Evolutionary conservation across 2,329 filamentous ascomycete genomes (phyloP).

Genomic region (Blumeriella jaapii): DNA sequence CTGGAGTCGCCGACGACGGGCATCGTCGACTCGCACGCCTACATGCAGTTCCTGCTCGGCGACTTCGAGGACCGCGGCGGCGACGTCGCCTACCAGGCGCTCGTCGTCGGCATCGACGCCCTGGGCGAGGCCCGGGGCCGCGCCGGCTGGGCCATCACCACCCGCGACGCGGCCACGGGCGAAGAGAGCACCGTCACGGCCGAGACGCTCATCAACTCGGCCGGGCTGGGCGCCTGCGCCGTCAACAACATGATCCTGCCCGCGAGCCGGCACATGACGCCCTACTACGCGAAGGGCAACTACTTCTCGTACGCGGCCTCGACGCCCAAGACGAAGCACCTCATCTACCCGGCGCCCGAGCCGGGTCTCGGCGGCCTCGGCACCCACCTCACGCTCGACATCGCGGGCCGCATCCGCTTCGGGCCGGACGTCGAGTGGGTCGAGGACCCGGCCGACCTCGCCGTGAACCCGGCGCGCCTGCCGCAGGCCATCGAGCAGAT

Average conservation of each 20-base stretch:
- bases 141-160: slow-evolving; percentile 58
- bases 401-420: slow-evolving; percentile 75
- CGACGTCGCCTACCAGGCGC: slow-evolving; percentile 56
- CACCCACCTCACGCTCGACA: slow-evolving; percentile 86
- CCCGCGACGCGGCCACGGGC: slow-evolving; percentile 35
- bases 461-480: slow-evolving; percentile 52
- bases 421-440: slow-evolving; percentile 96
- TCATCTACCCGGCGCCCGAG: slow-evolving; percentile 80
- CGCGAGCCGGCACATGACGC: slow-evolving; percentile 38
- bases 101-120: slow-evolving; percentile 44
- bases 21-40: slow-evolving; percentile 75
- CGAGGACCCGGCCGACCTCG: slow-evolving; percentile 55
- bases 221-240: slow-evolving; percentile 64
- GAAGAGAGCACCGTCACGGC: slow-evolving; percentile 52
- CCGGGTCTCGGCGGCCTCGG: slow-evolving; percentile 77
- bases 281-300: slow-evolving; percentile 86
- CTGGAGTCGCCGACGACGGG: slow-evolving; percentile 81
- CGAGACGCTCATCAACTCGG: slow-evolving; percentile 73
- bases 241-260: slow-evolving; percentile 77
- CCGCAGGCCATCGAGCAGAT: slow-evolving; percentile 63
- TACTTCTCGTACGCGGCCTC: slow-evolving; percentile 78
- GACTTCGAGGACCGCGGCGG: slow-evolving; percentile 69
- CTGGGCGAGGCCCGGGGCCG: slow-evolving; percentile 33
- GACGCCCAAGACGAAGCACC: slow-evolving; percentile 51
- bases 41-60: slow-evolving; percentile 73